A percentile compares a stretch with the other conserved stretches of the same genome.
Evolutionary conservation across 768 basidiomycete species (phyloP).

Genomic region (Mycena capillaripes): DNA sequence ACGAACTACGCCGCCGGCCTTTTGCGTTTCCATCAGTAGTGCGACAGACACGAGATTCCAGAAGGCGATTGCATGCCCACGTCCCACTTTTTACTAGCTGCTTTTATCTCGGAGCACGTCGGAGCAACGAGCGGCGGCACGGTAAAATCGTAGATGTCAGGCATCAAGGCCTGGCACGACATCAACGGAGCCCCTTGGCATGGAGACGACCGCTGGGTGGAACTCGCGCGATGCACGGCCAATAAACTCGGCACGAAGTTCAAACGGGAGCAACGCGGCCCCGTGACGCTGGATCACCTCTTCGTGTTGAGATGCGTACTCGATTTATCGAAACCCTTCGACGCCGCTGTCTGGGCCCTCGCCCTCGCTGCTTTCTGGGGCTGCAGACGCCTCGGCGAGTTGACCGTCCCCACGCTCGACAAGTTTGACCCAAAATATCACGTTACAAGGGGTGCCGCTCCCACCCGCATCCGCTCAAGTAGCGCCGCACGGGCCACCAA

Average conservation of each 20-base stretch:
- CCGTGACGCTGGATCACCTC: slow-evolving; percentile 53
- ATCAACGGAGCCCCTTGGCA: slow-evolving; percentile 51
- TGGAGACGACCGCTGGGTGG: slow-evolving; percentile 45
- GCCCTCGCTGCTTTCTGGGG: slow-evolving; percentile 54
- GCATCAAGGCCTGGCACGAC: slow-evolving; percentile 53
- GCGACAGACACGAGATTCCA: slow-evolving; percentile 45
- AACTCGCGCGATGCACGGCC: slow-evolving; percentile 32
- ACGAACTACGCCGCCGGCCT: slow-evolving; percentile 52
- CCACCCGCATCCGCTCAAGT: not conserved
- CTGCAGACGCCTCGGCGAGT: slow-evolving; percentile 47
- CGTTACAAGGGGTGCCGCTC: not conserved
- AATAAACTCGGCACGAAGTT: slow-evolving; percentile 39
- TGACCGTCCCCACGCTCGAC: slow-evolving; percentile 34
- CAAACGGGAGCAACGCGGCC: slow-evolving; percentile 41
- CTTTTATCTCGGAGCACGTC: slow-evolving; percentile 42
- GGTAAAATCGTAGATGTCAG: slow-evolving; percentile 51
- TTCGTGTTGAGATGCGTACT: slow-evolving; percentile 38
- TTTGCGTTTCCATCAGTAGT: slow-evolving; percentile 53
- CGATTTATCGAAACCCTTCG: slow-evolving; percentile 40
- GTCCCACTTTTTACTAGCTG: slow-evolving; percentile 42
- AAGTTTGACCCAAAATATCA: slow-evolving; percentile 32
- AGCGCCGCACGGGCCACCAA: slow-evolving; percentile 17
- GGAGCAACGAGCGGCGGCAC: slow-evolving; percentile 39
- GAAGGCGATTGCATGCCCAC: slow-evolving; percentile 51
- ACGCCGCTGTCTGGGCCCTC: slow-evolving; percentile 53